Evolutionary conservation across 2,329 filamentous ascomycete genomes (phyloP).

Genomic region (Aspergillus sp.): DNA sequence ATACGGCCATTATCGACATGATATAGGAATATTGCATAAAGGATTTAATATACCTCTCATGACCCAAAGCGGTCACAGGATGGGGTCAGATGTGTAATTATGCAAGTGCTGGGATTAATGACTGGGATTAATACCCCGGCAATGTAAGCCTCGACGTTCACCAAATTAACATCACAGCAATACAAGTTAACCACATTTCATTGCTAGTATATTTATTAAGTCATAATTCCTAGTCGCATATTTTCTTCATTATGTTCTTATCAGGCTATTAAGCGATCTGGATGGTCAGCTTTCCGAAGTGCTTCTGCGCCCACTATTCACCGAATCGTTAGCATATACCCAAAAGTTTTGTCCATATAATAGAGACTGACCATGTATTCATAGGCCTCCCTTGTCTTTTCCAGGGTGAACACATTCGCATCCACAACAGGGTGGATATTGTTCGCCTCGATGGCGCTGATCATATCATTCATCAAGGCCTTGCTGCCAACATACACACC

Average conservation of each 20-base stretch:
- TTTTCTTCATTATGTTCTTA: neutral
- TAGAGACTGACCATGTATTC: slow-evolving; percentile 51
- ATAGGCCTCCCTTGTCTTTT: slow-evolving; percentile 55
- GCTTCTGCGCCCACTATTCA: slow-evolving; percentile 49
- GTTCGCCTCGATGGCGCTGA: slow-evolving; percentile 57
- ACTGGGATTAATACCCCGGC: too few species aligned
- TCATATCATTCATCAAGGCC: slow-evolving; percentile 60
- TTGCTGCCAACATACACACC: slow-evolving; percentile 59
- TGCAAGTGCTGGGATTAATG: too few species aligned
- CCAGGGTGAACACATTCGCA: slow-evolving; percentile 55
- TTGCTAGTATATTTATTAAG: neutral
- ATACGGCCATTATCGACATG: too few species aligned
- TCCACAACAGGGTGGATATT: slow-evolving; percentile 61
- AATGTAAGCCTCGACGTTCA: too few species aligned
- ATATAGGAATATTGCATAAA: too few species aligned
- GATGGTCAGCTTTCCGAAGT: slow-evolving; percentile 58
- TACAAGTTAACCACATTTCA: neutral
- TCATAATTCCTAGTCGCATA: neutral
- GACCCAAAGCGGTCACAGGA: too few species aligned
- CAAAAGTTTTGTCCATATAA: slow-evolving; percentile 2
- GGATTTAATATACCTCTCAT: too few species aligned
- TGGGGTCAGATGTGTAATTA: too few species aligned
- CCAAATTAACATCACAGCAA: too few species aligned
- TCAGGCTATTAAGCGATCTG: slow-evolving; percentile 34
- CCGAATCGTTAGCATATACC: slow-evolving; percentile 19